Evolutionary conservation across 208 protist species (phyloP), one percentile per base, ranked within the genome.

Genomic region (Spongospora subterranea): DNA sequence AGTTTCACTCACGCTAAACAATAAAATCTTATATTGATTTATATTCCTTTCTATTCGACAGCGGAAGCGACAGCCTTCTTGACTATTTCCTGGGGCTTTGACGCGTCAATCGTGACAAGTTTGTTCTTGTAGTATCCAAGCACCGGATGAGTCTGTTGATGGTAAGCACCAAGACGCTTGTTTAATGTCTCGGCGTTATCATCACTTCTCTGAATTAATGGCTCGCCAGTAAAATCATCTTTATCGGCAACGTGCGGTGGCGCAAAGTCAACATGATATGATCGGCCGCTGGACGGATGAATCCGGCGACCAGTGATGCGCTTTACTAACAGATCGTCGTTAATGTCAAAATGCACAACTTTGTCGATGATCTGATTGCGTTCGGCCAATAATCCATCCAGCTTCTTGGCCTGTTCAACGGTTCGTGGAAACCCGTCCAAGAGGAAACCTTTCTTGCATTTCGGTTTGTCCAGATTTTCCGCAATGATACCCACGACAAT

Each of bases 391-490:
- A 93, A 88, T 40, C 6, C 60, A 40, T 92, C 92, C 0, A 39
- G 32, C 35, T 89, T 89, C 88, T 93, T 43, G 0, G 93, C 93
- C 50, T 94, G 93, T 35, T 45, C 88, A 24, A 92, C 88, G 6
- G 93, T 94, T 35, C 93, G 91, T 6, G 93, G 93, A 45, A 94
- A 94, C 43, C 93, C 93, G 60, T 94, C 93, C n/a, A 94, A 50
- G 32, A 94, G 53, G 89, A 92, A 94, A 39, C 93, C 93, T 6
- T 76, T 77, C 54, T 38, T 41, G 35, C 92, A 93, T 32, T 89
- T 71, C 0, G 53, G 43, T 32, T 93, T 29, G n/a, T 0, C 32
- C 0, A 94, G 53, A 0, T 90, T 88, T 45, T 94, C 92, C 0
- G 17, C 32, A 46, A 94, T 88, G 64, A 94, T 92, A 13, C 0